Evolutionary conservation across 176 grass and related monocot species (phyloP).

Genomic region (Cenchrus purpureus): DNA sequence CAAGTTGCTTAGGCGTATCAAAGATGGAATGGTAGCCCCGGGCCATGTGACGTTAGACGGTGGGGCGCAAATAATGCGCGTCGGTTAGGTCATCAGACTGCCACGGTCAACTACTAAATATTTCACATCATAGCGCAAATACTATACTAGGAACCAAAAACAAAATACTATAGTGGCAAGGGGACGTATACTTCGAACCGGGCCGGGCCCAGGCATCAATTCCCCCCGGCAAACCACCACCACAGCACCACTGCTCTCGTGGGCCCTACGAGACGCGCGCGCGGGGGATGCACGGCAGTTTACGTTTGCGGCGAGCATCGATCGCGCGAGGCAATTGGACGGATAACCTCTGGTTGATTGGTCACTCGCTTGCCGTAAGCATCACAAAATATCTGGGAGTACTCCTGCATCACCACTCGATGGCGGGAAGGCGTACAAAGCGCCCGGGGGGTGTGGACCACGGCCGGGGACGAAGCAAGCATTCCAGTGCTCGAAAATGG

Average conservation of each 20-base stretch:
- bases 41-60: background rate
- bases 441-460: background rate
- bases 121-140: background rate
- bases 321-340: background rate
- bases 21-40: background rate
- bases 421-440: background rate
- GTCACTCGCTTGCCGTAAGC: background rate
- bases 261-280: too few species aligned
- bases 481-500: conserved; percentile 1
- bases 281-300: background rate
- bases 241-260: too few species aligned
- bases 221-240: background rate
- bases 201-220: background rate
- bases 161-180: background rate
- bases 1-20: background rate
- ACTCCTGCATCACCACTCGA: background rate
- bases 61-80: background rate
- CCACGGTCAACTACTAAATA: background rate
- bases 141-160: background rate
- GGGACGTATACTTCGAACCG: background rate
- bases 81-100: background rate
- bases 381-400: background rate
- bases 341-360: background rate
- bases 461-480: background rate
- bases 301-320: background rate